Conservation (phyloP, 2,329 filamentous ascomycete genomes). For the Amphichorda felina region DNA sequence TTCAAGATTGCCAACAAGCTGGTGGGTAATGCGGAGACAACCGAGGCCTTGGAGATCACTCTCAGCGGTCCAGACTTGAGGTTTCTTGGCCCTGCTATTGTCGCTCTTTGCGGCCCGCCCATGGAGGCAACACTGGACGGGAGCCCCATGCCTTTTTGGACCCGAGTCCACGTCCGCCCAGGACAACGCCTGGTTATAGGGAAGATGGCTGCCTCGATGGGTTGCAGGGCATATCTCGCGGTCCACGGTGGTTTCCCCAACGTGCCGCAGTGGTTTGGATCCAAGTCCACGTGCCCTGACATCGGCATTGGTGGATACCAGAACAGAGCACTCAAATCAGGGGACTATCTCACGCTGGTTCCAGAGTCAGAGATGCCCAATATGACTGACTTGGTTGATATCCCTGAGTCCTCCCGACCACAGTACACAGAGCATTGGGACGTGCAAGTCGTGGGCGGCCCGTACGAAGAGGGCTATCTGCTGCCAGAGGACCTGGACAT, state of each 20-base stretch:
- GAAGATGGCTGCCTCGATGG: slow-evolving; percentile 33
- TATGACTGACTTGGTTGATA: neutral
- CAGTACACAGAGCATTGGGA: slow-evolving; percentile 4
- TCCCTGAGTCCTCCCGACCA: slow-evolving; percentile 3
- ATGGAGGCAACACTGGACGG: slow-evolving; percentile 40
- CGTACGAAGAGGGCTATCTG: slow-evolving; percentile 17
- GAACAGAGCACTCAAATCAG: slow-evolving; percentile 39
- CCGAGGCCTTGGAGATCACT: slow-evolving; percentile 48
- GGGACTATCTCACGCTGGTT: slow-evolving; percentile 35
- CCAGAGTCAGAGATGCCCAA: slow-evolving; percentile 6
- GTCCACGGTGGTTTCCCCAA: slow-evolving; percentile 26
- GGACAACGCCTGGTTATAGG: slow-evolving; percentile 36
- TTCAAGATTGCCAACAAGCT: slow-evolving; percentile 47
- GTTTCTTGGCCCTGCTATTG: slow-evolving; percentile 39
- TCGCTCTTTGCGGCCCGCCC: slow-evolving; percentile 44
- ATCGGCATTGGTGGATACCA: slow-evolving; percentile 49
- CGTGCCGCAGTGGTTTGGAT: slow-evolving; percentile 45
- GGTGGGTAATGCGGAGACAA: slow-evolving; percentile 39
- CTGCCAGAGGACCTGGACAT: slow-evolving; percentile 35
- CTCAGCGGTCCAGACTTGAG: slow-evolving; percentile 44
- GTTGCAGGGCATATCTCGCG: slow-evolving; percentile 47
- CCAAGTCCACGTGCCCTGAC: slow-evolving; percentile 45
- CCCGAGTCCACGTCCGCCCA: slow-evolving; percentile 35
- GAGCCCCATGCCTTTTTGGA: slow-evolving; percentile 39
- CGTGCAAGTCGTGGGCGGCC: slow-evolving; percentile 17